phyloP scores from a whole-genome alignment of 768 basidiomycete species.

The Pleurotus salmoneostramineus region DNA sequence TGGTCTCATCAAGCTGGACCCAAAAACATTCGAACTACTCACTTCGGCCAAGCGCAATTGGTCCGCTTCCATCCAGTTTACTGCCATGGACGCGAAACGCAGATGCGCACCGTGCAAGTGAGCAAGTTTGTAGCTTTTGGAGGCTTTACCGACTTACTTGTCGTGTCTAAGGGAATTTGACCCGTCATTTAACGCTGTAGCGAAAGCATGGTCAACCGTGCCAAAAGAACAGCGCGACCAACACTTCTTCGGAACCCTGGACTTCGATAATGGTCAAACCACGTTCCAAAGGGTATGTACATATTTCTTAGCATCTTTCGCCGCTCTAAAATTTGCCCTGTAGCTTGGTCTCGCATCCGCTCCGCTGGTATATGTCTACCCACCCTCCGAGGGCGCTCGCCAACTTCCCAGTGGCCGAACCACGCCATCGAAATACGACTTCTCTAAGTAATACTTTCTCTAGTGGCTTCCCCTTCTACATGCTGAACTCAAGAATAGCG shows the following conservation, averaged over 20 bases:
- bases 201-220: slow-evolving; percentile 74
- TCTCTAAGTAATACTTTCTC: slow-evolving; percentile 50
- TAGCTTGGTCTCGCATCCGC: slow-evolving; percentile 83
- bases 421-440: slow-evolving; percentile 69
- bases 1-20: slow-evolving; percentile 81
- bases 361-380: slow-evolving; percentile 77
- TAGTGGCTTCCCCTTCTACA: background rate
- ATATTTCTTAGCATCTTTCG: background rate
- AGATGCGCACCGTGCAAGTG: slow-evolving; percentile 93
- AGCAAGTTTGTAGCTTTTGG: slow-evolving; percentile 24
- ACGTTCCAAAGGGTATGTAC: slow-evolving; percentile 75
- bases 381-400: slow-evolving; percentile 68
- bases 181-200: slow-evolving; percentile 77
- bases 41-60: slow-evolving; percentile 76
- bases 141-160: slow-evolving; percentile 1
- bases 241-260: slow-evolving; percentile 91
- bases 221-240: slow-evolving; percentile 58
- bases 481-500: slow-evolving; percentile 41
- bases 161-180: slow-evolving; percentile 66
- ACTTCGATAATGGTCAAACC: slow-evolving; percentile 74
- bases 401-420: slow-evolving; percentile 52
- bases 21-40: slow-evolving; percentile 72
- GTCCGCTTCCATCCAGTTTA: slow-evolving; percentile 85
- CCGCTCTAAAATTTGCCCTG: background rate
- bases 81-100: slow-evolving; percentile 76